A percentile compares a stretch with the other conserved stretches of the same genome.
Evolutionary conservation across 2,329 filamentous ascomycete species (phyloP).

Genomic region (Phaeosphaeriaceae sp.): DNA sequence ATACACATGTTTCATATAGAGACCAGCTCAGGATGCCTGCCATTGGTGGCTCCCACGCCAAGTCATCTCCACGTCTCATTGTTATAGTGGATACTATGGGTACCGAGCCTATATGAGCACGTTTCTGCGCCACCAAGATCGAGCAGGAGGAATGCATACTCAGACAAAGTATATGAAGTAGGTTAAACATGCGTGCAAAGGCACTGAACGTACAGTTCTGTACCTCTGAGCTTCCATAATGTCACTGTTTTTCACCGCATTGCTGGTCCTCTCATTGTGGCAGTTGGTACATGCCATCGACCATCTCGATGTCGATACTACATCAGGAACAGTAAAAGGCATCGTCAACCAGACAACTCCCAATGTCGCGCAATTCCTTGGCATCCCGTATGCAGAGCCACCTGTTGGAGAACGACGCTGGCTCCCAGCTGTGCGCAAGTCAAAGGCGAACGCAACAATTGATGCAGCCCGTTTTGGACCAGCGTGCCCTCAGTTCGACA

Average conservation of each 20-base stretch:
- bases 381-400: not conserved
- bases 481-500: constrained; percentile 29
- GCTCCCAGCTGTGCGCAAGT: constrained; percentile 11
- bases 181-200: not conserved
- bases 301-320: constrained; percentile 11
- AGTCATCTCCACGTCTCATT: not conserved
- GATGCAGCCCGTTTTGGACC: constrained; percentile 28
- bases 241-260: constrained; percentile 11
- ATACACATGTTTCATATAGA: not conserved
- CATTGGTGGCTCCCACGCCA: not conserved
- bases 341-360: not conserved
- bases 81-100: not conserved
- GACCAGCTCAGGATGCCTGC: not conserved
- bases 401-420: not conserved
- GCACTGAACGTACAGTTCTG: not conserved
- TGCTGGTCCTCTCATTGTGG: constrained; percentile 17
- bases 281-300: constrained; percentile 18
- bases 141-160: not conserved
- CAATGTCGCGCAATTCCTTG: not conserved
- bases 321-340: not conserved
- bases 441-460: constrained; percentile 16
- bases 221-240: constrained; percentile 9
- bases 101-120: not conserved
- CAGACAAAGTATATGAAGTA: not conserved
- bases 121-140: not conserved